phyloP scores from a whole-genome alignment of 306 rosid species.

The Begonia masoniana region DNA sequence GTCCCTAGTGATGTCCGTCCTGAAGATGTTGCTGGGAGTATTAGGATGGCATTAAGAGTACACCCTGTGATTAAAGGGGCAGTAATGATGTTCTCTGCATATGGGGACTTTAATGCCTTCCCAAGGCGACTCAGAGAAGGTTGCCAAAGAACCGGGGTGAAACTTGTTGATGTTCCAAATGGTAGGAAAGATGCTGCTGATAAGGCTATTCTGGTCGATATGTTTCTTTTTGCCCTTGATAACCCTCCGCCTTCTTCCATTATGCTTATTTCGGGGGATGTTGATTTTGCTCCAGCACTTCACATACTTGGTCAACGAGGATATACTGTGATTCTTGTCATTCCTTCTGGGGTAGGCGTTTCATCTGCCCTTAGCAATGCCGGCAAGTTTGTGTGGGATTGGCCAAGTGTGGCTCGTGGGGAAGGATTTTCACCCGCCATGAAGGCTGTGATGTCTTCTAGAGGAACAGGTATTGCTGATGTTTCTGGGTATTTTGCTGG shows the following conservation, averaged over 20 bases:
- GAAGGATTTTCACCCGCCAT: slow-evolving; percentile 74
- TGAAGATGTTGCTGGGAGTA: slow-evolving; percentile 87
- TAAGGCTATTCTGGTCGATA: slow-evolving; percentile 93
- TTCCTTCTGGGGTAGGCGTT: slow-evolving; percentile 82
- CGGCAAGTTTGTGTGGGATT: slow-evolving; percentile 97
- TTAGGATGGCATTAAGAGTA: slow-evolving; percentile 86
- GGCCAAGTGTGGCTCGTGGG: slow-evolving; percentile 91
- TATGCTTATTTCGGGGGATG: slow-evolving; percentile 91
- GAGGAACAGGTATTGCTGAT: slow-evolving; percentile 31
- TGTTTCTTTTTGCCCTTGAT: slow-evolving; percentile 98
- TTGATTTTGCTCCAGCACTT: slow-evolving; percentile 91
- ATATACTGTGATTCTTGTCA: slow-evolving; percentile 76
- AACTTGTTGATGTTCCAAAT: slow-evolving; percentile 86
- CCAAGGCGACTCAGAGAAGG: slow-evolving; percentile 89
- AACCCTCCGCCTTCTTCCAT: slow-evolving; percentile 93
- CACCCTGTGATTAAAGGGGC: slow-evolving; percentile 88
- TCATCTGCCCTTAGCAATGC: slow-evolving; percentile 93
- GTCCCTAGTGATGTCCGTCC: slow-evolving; percentile 95
- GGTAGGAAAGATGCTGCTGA: slow-evolving; percentile 99
- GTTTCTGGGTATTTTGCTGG: slow-evolving; percentile 59
- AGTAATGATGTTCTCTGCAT: slow-evolving; percentile 73
- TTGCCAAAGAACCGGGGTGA: slow-evolving; percentile 96
- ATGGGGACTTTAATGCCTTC: slow-evolving; percentile 90
- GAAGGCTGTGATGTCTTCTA: slow-evolving; percentile 39
- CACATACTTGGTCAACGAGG: slow-evolving; percentile 98